Base-by-base conservation (phyloP, 2,329 filamentous ascomycete genomes). In the Arthrobotrys pseudoclavata region DNA sequence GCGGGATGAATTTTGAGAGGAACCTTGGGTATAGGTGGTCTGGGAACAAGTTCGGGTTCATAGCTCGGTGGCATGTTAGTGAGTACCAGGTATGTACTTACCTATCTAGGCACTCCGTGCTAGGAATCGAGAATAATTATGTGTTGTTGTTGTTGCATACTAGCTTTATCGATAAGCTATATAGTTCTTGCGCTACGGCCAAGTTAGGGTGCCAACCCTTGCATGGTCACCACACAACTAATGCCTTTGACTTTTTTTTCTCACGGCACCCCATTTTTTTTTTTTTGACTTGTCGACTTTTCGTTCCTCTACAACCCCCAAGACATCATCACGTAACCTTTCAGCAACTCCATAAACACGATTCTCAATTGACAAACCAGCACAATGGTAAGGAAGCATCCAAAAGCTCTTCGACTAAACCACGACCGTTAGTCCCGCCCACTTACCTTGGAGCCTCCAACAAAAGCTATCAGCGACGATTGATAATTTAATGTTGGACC, bases 161-260 rank as follows among this genome's bases (percentile, higher is more conserved):
- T 22, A 6, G n/a, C n/a, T 37, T 57, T 22, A 34, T 2, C 2
- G 7, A 57, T 20, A 50, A 50, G n/a, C n/a, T n/a, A n/a, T n/a
- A n/a, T n/a, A n/a, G n/a, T n/a, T n/a, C n/a, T n/a, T n/a, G n/a
- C n/a, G n/a, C n/a, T 7, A 53, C 20, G 29, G 29, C 1, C 7
- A 37, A 57, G 50, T 57, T 57, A 57, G 52, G 52, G 52, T 37
- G 52, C 6, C 52, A 57, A 57, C 52, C 52, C 52, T 57, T 57
- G 52, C 52, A 20, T 1, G 4, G n/a, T 37, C n/a, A 3, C 29
- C 31, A 37, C 52, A 57, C 52, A 57, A 37, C 18, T 18, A 1
- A 9, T 20, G 6, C 18, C 7, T 34, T 57, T 37, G 13, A 40
- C 12, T n/a, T 40, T 40, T 40, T 12, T 40, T 12, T 15, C 12